Evolutionary conservation across 768 basidiomycete species (phyloP).

Genomic region (Collybia sp.): DNA sequence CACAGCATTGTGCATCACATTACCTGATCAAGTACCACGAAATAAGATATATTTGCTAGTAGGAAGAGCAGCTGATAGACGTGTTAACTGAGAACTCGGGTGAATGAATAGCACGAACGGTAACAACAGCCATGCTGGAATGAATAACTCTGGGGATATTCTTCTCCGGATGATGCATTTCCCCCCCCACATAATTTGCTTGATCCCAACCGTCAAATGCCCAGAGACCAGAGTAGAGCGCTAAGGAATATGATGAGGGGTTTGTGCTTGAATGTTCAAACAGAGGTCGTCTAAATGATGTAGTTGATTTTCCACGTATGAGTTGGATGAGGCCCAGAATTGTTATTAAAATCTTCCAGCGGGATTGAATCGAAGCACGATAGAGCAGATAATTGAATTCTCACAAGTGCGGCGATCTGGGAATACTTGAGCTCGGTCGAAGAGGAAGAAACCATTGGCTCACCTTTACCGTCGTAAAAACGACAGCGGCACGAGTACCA

Average conservation of each 20-base stretch:
- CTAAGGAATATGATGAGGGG: conserved; percentile 86
- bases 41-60: conserved; percentile 84
- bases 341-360: conserved; percentile 58
- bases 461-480: conserved; percentile 89
- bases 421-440: neutral
- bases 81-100: conserved; percentile 2
- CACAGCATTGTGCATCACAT: conserved; percentile 5
- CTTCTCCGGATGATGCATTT: conserved; percentile 75
- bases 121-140: conserved; percentile 81
- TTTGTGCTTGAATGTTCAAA: conserved; percentile 74
- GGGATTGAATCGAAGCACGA: conserved; percentile 5
- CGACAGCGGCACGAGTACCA: conserved; percentile 76
- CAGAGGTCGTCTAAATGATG: conserved; percentile 60
- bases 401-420: conserved; percentile 63
- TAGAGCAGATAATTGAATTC: conserved; percentile 14
- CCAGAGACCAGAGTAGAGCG: conserved; percentile 92
- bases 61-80: conserved; percentile 62
- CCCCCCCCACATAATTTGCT: conserved; percentile 87
- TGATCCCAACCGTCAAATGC: conserved; percentile 98
- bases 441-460: neutral
- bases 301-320: conserved; percentile 62
- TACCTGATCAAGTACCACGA: conserved; percentile 87
- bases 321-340: conserved; percentile 78
- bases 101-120: conserved; percentile 30
- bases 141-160: conserved; percentile 90